Percentiles rank a stretch among this genome's conserved stretches.
phyloP scores from a whole-genome alignment of 2,329 filamentous ascomycete genomes.

The Botryotinia globosa region DNA sequence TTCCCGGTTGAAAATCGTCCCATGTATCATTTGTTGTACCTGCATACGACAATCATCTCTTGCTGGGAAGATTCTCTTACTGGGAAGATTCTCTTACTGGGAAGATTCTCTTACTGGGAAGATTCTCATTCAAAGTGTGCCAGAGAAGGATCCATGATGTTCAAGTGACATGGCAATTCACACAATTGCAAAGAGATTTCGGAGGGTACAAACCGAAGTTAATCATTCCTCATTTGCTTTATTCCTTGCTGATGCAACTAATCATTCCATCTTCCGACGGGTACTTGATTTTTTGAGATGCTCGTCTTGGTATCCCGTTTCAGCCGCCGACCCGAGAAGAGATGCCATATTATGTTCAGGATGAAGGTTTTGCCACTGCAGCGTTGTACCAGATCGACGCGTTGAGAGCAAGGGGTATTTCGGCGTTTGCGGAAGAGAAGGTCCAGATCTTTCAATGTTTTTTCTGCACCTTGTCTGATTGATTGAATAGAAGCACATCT shows the following conservation, averaged over 20 bases:
- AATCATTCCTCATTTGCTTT: background rate
- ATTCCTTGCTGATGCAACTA: background rate
- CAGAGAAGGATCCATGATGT: background rate
- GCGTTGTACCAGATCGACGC: background rate
- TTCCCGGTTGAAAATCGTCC: background rate
- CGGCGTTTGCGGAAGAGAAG: background rate
- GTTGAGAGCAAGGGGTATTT: background rate
- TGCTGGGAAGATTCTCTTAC: background rate
- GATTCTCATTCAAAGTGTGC: background rate
- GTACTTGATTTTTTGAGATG: background rate
- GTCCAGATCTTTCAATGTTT: background rate
- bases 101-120: background rate
- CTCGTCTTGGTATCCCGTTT: background rate
- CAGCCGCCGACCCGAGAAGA: background rate
- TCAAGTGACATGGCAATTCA: background rate
- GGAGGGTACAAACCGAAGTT: background rate
- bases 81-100: background rate
- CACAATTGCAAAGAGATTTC: background rate
- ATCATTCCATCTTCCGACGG: background rate
- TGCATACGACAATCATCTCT: background rate
- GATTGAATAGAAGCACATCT: background rate
- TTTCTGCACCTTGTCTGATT: background rate
- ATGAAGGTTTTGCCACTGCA: background rate
- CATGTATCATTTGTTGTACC: conserved; percentile 1
- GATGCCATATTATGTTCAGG: background rate